Percentiles rank a stretch among this genome's conserved stretches.
Evolutionary conservation across 163 green algal genomes (phyloP).

Genomic region (Trebouxiophyceae sp.): DNA sequence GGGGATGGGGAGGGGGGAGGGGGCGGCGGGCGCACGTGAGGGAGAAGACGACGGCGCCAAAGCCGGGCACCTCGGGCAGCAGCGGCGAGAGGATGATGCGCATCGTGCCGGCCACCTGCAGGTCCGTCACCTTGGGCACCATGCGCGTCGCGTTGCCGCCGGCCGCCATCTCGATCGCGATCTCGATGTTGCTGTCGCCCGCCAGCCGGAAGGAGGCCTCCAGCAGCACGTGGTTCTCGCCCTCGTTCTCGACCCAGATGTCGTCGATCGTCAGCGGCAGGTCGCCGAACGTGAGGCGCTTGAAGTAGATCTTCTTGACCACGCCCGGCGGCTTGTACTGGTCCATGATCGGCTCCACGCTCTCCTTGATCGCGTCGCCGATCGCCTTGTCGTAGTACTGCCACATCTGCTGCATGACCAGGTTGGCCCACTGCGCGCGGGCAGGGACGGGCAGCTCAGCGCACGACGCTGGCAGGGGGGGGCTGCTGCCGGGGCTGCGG

Average conservation of each 20-base stretch:
- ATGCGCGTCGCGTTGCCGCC: slow-evolving; percentile 61
- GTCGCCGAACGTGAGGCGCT: slow-evolving; percentile 78
- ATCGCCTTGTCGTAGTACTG: slow-evolving; percentile 80
- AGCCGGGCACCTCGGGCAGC: slow-evolving; percentile 66
- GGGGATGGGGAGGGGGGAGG: too few relatives aligned
- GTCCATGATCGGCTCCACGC: slow-evolving; percentile 56
- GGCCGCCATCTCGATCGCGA: slow-evolving; percentile 68
- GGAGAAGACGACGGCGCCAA: slow-evolving; percentile 57
- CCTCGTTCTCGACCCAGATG: slow-evolving; percentile 40
- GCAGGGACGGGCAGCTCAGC: neutral
- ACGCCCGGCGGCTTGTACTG: slow-evolving; percentile 53
- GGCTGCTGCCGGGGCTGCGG: neutral
- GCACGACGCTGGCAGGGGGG: neutral
- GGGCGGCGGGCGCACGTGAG: slow-evolving; percentile 25
- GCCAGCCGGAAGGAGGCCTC: slow-evolving; percentile 63
- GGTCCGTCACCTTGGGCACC: slow-evolving; percentile 80
- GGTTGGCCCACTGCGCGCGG: slow-evolving; percentile 72
- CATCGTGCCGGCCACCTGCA: slow-evolving; percentile 59
- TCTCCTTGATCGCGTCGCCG: slow-evolving; percentile 62
- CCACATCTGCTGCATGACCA: slow-evolving; percentile 68
- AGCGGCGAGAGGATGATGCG: slow-evolving; percentile 63
- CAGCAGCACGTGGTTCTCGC: slow-evolving; percentile 31
- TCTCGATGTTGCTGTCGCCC: slow-evolving; percentile 81
- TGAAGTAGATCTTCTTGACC: slow-evolving; percentile 81
- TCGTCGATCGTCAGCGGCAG: slow-evolving; percentile 61